These are phyloP conservation scores for Hygrophorus pudorinus DNA, from an alignment of 768 basidiomycete species.

Conservation along the genomic window DNA sequence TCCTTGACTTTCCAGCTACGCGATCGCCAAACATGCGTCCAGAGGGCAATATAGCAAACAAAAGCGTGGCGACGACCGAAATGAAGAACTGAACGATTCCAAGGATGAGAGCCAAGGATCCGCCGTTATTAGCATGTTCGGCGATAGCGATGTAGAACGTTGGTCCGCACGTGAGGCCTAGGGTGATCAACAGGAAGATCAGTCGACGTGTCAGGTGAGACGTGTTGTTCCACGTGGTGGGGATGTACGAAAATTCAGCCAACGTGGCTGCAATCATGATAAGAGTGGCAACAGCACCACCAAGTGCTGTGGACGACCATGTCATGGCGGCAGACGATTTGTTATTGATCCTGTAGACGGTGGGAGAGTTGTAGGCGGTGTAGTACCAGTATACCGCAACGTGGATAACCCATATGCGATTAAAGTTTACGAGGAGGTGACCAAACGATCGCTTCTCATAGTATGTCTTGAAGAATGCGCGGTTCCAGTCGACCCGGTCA, in stretches of 20 bases:
- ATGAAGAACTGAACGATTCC: slow-evolving; percentile 97
- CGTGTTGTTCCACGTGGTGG: slow-evolving; percentile 97
- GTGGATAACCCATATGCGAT: slow-evolving; percentile 98
- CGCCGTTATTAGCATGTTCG: slow-evolving; percentile 53
- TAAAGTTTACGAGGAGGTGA: slow-evolving; percentile 98
- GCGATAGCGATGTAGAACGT: slow-evolving; percentile 91
- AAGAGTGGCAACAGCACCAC: slow-evolving; percentile 88
- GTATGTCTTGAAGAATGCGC: slow-evolving; percentile 98
- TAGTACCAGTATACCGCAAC: slow-evolving; percentile 93
- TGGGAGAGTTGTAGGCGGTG: slow-evolving; percentile 88
- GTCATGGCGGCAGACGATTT: slow-evolving; percentile 66
- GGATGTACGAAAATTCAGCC: slow-evolving; percentile 95
- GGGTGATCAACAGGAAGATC: slow-evolving; percentile 81
- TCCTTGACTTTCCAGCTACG: slow-evolving; percentile 89
- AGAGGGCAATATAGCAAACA: slow-evolving; percentile 89
- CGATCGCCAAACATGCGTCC: slow-evolving; percentile 99
- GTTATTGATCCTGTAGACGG: slow-evolving; percentile 57
- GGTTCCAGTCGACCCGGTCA: slow-evolving; percentile 92
- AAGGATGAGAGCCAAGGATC: slow-evolving; percentile 78
- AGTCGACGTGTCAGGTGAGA: slow-evolving; percentile 90
- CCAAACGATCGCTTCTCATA: slow-evolving; percentile 95
- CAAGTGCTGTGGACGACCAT: slow-evolving; percentile 91
- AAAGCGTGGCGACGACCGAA: slow-evolving; percentile 72
- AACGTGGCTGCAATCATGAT: slow-evolving; percentile 96
- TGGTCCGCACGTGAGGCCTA: slow-evolving; percentile 85